phyloP scores from a whole-genome alignment of 345 rosid genomes.

The Erucastrum elatum region DNA sequence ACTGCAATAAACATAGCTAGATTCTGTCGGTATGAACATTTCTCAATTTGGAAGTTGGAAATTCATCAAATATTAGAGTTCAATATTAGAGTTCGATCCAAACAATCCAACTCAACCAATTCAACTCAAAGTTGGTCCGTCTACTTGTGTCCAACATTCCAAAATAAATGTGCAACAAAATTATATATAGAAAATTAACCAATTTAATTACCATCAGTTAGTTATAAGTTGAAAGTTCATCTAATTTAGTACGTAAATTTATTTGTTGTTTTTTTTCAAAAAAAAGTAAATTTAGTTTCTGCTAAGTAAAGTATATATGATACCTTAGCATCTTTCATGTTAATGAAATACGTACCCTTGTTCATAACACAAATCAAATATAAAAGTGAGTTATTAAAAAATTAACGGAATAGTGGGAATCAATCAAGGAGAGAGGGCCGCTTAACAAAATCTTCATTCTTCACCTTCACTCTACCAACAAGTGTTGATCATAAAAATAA shows the following conservation, averaged over 20 bases:
- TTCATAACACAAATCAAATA: not conserved
- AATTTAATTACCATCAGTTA: too few species aligned
- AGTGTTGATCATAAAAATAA: slow-evolving; percentile 32
- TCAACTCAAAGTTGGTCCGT: not conserved
- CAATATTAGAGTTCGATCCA: too few species aligned
- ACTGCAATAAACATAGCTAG: too few species aligned
- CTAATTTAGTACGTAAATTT: not conserved
- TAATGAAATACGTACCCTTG: not conserved
- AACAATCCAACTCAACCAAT: too few species aligned
- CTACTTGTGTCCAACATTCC: too few species aligned
- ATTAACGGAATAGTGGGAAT: slow-evolving; percentile 6
- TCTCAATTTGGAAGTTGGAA: too few species aligned
- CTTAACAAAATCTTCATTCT: slow-evolving; percentile 27
- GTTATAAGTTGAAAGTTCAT: not conserved
- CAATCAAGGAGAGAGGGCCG: slow-evolving; percentile 28
- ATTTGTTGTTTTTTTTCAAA: not conserved
- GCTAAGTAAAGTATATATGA: not conserved
- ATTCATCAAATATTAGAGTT: too few species aligned
- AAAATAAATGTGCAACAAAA: too few species aligned
- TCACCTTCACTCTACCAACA: slow-evolving; percentile 30
- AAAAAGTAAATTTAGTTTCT: not conserved
- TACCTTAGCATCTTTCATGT: not conserved
- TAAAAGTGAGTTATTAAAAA: not conserved
- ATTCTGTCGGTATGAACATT: too few species aligned
- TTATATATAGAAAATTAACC: too few species aligned